Evolutionary conservation across 2,329 filamentous ascomycete genomes (phyloP).

Genomic region (Alternaria triticina): DNA sequence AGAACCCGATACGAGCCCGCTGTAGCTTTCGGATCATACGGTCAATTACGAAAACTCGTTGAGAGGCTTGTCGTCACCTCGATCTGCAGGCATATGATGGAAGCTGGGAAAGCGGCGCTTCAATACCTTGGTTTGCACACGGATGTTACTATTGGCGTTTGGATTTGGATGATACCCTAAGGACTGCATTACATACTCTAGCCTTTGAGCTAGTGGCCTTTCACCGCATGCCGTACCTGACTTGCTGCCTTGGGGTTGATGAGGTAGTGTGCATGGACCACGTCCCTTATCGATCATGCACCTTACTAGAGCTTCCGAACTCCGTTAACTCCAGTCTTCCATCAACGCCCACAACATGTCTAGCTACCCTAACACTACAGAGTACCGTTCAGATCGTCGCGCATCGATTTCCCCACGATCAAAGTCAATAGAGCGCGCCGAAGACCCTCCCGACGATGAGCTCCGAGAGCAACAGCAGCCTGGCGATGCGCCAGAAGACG

Average conservation of each 20-base stretch:
- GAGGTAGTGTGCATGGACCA: conserved; percentile 30
- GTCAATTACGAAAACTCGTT: not conserved
- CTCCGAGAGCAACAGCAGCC: conserved; percentile 24
- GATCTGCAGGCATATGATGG: not conserved
- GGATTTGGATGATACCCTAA: conserved; percentile 34
- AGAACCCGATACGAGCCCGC: conserved; percentile 29
- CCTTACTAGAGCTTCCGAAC: conserved; percentile 28
- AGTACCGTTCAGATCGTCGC: conserved; percentile 22
- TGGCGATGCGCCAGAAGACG: conserved; percentile 23
- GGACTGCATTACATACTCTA: conserved; percentile 2
- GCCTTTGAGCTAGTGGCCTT: not conserved
- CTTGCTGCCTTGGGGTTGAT: conserved; percentile 6
- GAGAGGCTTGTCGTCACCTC: not conserved
- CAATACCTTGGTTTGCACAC: not conserved
- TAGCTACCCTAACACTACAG: conserved; percentile 26
- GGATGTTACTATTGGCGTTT: conserved; percentile 16
- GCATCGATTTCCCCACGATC: conserved; percentile 34
- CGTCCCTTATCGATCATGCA: conserved; percentile 27
- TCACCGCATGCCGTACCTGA: not conserved
- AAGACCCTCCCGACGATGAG: conserved; percentile 32
- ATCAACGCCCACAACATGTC: conserved; percentile 37
- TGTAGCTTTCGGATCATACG: not conserved
- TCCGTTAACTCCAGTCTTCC: conserved; percentile 27
- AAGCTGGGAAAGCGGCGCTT: not conserved
- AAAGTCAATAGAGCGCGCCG: conserved; percentile 28